Evolutionary conservation across 2,329 filamentous ascomycete species (phyloP), one percentile per base, ranked within the genome.

Genomic region (Cladosporium sp.): DNA sequence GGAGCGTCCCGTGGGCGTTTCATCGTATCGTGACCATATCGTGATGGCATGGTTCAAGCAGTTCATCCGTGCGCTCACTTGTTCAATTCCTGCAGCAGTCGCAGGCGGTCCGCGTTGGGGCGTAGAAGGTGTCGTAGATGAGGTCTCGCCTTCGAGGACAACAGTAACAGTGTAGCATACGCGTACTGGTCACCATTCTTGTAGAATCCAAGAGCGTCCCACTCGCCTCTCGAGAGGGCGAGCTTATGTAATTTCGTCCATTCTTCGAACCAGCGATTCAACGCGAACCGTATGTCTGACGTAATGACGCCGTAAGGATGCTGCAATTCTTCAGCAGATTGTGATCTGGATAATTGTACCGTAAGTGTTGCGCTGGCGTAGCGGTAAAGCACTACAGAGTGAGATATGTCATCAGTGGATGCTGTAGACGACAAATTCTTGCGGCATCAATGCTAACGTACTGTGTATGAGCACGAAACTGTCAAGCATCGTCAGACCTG

Each of bases 121-220:
- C 30, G 4, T 2, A 57, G 52, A 8, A 57, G 52, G 4, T 34
- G 52, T 57, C 52, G 26, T 12, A 57, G 52, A 57, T 57, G 52
- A 1, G 52, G 52, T 21, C 15, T 34, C 30, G 52, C 30, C 30
- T 57, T 57, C 8, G 52, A 21, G 12, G 52, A 57, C 30, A 57
- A 6, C 3, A 66, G 38, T 26, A 69, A 47, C 12, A 66, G 62
- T 34, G 57, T 66, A 44, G 65, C 66, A 30, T 49, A 44, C n/a
- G 68, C 66, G 36, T 68, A 68, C 59, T 69, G 68, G 24, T 69
- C 66, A 4, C 64, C 68, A 38, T 69, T 65, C 26, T 63, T 61
- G 34, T 47, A 69, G 32, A 69, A 69, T 12, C 68, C 68, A 32
- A 65, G 51, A 11, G 26, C 51, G 4, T 66, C 66, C 68, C 68